A percentile compares a stretch with the other conserved stretches of the same genome.
Conservation (phyloP, 306 rosid genomes). For the barrel medic (Medicago truncatula) region MtrunA17r5.0-ANR NC_053043.1:46252001-46252500, state of each 20-base stretch:
- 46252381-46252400: slow-evolving; percentile 24
- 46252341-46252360: neutral
- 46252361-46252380: slow-evolving; percentile 13
- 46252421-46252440: neutral
- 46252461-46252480: slow-evolving; percentile 56
- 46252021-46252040: neutral
- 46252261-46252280: neutral
- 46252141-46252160: neutral
- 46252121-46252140: neutral
- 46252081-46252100: neutral
- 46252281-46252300: neutral
- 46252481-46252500: slow-evolving; percentile 64
- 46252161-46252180: neutral
- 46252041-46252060: neutral
- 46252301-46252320: neutral
- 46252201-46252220: neutral
- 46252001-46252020: neutral
- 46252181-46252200: neutral
- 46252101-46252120: neutral
- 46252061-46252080: slow-evolving; percentile 6
- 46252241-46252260: neutral
- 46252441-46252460: slow-evolving; percentile 20
- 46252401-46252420: too few species aligned
- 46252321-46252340: neutral
- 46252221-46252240: neutral